A percentile compares a stretch with the other conserved stretches of the same genome.
phyloP scores from a whole-genome alignment of 1,284 basidiomycete genomes.

The Fistulina hepatica region DNA sequence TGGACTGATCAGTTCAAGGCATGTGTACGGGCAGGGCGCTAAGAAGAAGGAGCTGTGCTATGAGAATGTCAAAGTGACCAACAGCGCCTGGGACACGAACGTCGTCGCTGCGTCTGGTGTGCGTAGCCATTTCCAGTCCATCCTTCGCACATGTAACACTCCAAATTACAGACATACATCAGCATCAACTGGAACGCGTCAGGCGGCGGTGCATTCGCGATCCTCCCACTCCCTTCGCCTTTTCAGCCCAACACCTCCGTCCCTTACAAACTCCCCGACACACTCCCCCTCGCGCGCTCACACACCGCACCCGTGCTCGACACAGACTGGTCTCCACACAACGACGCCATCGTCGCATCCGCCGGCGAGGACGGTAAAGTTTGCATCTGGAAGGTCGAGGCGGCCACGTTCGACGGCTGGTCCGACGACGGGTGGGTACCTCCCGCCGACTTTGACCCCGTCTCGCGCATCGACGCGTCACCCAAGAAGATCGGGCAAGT shows the following conservation, averaged over 20 bases:
- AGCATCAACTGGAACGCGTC: constrained; percentile 93
- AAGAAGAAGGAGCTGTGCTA: constrained; percentile 76
- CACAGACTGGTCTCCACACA: constrained; percentile 94
- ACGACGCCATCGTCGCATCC: constrained; percentile 84
- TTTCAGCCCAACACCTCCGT: constrained; percentile 48
- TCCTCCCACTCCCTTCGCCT: constrained; percentile 78
- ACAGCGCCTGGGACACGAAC: constrained; percentile 95
- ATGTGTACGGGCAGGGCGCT: constrained; percentile 75
- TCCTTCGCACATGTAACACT: neutral
- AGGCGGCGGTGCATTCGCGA: constrained; percentile 91
- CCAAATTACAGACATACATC: constrained; percentile 56
- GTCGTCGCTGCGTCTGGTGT: constrained; percentile 81
- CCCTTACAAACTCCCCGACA: constrained; percentile 81
- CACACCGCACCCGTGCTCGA: constrained; percentile 85
- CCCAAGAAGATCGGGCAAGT: constrained; percentile 90
- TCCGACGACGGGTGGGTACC: constrained; percentile 70
- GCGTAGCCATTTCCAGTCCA: constrained; percentile 20
- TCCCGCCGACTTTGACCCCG: constrained; percentile 80
- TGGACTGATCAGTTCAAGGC: constrained; percentile 33
- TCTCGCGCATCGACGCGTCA: constrained; percentile 61
- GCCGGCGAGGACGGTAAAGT: constrained; percentile 91
- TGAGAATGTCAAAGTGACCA: constrained; percentile 88
- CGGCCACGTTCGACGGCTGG: constrained; percentile 74
- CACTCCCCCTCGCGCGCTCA: constrained; percentile 84
- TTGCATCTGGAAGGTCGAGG: constrained; percentile 81